These are phyloP conservation scores for Starmerella floricola DNA, from an alignment of 805 yeast genomes.

Conservation along the genomic window DNA sequence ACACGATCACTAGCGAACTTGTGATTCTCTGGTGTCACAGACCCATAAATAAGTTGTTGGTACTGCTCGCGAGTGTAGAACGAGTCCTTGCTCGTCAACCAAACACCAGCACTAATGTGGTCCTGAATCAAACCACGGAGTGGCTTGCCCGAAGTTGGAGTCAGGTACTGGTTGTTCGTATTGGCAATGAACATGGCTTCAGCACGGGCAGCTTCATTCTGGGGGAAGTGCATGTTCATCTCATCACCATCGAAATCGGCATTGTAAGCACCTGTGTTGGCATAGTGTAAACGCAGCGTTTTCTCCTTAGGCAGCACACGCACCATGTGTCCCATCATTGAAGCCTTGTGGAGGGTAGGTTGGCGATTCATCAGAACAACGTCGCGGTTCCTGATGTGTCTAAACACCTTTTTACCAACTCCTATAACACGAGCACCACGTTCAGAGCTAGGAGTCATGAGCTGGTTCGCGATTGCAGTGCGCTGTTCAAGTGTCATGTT, in stretches of 20 bases:
- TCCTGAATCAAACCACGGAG: conserved; percentile 98
- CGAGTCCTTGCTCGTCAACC: conserved; percentile 89
- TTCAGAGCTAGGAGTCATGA: conserved; percentile 56
- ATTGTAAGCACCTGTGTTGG: conserved; percentile 97
- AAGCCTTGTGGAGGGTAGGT: conserved; percentile 97
- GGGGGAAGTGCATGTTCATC: conserved; percentile 99
- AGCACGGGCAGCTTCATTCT: conserved; percentile 90
- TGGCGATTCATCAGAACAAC: conserved; percentile 98
- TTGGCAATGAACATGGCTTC: conserved; percentile 92
- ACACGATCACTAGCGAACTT: conserved; percentile 54
- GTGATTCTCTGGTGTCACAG: conserved; percentile 95
- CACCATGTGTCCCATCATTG: conserved; percentile 99
- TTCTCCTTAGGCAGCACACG: conserved; percentile 95
- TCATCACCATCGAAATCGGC: conserved; percentile 99
- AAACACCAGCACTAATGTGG: conserved; percentile 97
- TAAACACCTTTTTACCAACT: conserved; percentile 79
- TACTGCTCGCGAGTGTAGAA: conserved; percentile 84
- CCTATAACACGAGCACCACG: conserved; percentile 11
- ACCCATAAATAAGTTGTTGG: conserved; percentile 86
- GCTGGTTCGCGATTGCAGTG: conserved; percentile 86
- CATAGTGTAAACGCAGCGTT: conserved; percentile 91
- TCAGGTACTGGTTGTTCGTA: conserved; percentile 92
- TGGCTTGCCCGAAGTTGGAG: conserved; percentile 98
- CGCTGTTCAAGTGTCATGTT: conserved; percentile 92
- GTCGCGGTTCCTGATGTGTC: conserved; percentile 91